Conservation (phyloP, 1,284 basidiomycete genomes). For the Veloporphyrellus conicus region DNA sequence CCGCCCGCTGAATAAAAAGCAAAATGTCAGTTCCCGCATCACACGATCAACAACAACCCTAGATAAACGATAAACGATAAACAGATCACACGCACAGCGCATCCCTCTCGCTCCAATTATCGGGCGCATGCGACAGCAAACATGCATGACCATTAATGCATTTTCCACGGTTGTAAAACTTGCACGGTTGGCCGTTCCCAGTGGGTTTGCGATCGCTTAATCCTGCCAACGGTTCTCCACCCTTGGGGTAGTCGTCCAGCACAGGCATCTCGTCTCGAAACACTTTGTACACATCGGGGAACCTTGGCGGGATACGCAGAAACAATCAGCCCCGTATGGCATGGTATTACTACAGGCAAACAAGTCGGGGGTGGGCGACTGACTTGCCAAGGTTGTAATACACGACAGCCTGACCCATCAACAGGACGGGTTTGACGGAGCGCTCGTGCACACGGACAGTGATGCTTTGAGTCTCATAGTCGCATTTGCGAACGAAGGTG, state of each 20-base stretch:
- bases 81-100: constrained; percentile 36
- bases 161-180: constrained; percentile 49
- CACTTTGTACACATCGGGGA: no score
- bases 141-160: constrained; percentile 41
- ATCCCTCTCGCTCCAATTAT: constrained; percentile 47
- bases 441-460: no score
- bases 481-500: no score
- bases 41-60: not conserved
- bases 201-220: constrained; percentile 45
- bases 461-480: no score
- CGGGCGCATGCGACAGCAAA: constrained; percentile 47
- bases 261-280: constrained; percentile 35
- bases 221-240: constrained; percentile 35
- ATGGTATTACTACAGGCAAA: no score
- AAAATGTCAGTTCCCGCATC: no score
- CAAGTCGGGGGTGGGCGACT: no score
- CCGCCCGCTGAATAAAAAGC: constrained; percentile 28
- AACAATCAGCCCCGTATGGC: no score
- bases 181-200: constrained; percentile 48
- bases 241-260: constrained; percentile 28
- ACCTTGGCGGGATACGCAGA: no score
- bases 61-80: not conserved
- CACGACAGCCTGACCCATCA: no score
- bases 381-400: no score
- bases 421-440: no score